phyloP scores from a whole-genome alignment of 2,329 filamentous ascomycete species.

The Macrophomina pseudophaseolina region DNA sequence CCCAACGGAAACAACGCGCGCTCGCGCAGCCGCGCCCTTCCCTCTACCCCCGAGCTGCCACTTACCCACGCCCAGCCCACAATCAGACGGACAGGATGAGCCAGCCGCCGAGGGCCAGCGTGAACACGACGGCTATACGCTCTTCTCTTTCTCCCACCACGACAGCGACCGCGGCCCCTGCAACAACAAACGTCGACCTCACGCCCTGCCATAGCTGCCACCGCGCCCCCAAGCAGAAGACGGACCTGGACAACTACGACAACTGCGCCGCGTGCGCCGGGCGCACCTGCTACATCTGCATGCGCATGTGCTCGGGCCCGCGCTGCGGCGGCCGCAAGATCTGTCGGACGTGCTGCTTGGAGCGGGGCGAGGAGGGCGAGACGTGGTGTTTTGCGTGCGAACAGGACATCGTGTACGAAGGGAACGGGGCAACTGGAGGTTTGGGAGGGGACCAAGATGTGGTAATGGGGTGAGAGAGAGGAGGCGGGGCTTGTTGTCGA shows the following conservation, averaged over 20 bases:
- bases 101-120: background rate
- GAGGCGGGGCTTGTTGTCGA: no score
- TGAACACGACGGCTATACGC: background rate
- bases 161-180: background rate
- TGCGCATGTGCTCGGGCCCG: slow-evolving; percentile 60
- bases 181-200: slow-evolving; percentile 36
- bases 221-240: slow-evolving; percentile 67
- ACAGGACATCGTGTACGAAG: background rate
- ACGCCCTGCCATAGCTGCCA: slow-evolving; percentile 71
- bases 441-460: background rate
- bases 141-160: background rate
- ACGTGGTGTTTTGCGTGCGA: slow-evolving; percentile 70
- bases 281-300: slow-evolving; percentile 72
- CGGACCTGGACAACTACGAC: slow-evolving; percentile 69
- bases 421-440: background rate
- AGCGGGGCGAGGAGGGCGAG: slow-evolving; percentile 67
- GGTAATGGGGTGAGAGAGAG: slow-evolving; percentile 7
- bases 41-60: background rate
- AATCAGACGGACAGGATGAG: background rate
- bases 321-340: slow-evolving; percentile 52
- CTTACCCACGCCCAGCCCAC: background rate
- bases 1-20: background rate
- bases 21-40: slow-evolving; percentile 1
- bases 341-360: slow-evolving; percentile 72
- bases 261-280: slow-evolving; percentile 67